Evolutionary conservation across 116 monocot genomes (phyloP).

Genomic region (Posidonia oceanica): DNA sequence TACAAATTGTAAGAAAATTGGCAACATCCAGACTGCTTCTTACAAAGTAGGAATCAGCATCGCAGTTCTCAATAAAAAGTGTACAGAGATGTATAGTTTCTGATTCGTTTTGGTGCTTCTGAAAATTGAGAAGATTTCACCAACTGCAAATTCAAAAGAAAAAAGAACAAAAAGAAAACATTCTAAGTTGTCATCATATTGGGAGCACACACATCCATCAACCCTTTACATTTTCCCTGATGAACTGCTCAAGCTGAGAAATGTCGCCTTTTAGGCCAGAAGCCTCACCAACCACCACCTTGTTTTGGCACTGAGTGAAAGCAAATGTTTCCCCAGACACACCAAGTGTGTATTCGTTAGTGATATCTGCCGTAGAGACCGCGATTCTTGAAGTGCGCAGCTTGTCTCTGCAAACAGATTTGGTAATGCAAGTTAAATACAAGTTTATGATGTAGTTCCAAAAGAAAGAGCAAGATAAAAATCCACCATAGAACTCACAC

Average conservation of each 20-base stretch:
- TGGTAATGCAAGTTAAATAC: too few relatives aligned
- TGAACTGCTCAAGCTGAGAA: slow-evolving; percentile 73
- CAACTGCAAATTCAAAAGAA: neutral
- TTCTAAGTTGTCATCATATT: neutral
- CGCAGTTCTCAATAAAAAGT: too few relatives aligned
- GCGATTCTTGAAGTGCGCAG: slow-evolving; percentile 72
- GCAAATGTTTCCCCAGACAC: slow-evolving; percentile 46
- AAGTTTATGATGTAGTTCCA: too few relatives aligned
- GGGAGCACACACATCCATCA: slow-evolving; percentile 1
- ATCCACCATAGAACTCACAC: too few relatives aligned
- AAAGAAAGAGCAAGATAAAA: too few relatives aligned
- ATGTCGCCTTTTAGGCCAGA: slow-evolving; percentile 62
- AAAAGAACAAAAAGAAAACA: neutral
- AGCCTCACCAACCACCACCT: slow-evolving; percentile 58
- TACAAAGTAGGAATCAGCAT: too few relatives aligned
- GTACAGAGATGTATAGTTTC: neutral
- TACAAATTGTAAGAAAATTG: too few relatives aligned
- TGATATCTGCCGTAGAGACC: slow-evolving; percentile 65
- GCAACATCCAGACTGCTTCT: too few relatives aligned
- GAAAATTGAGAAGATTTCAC: neutral
- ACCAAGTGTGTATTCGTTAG: slow-evolving; percentile 61
- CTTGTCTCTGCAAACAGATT: slow-evolving; percentile 57
- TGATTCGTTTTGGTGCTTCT: neutral
- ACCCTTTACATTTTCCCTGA: slow-evolving; percentile 59
- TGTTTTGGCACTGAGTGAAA: slow-evolving; percentile 81